Percentiles rank a stretch among this genome's conserved stretches.
phyloP scores from a whole-genome alignment of 257 asterid genomes.

The Solanum lignicaule region DNA sequence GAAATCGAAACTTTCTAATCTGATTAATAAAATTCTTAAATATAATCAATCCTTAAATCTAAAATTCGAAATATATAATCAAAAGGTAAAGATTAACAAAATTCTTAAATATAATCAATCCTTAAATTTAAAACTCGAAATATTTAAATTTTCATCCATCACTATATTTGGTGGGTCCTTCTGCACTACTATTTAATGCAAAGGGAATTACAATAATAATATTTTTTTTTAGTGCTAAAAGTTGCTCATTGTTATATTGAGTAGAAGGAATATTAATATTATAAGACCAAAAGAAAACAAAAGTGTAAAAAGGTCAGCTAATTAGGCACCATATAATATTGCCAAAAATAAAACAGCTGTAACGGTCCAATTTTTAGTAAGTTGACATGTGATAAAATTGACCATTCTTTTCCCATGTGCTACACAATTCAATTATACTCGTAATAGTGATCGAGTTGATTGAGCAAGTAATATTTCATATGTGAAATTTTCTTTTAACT shows the following conservation, averaged over 20 bases:
- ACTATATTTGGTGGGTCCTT: not conserved
- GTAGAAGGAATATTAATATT: not conserved
- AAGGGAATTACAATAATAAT: not conserved
- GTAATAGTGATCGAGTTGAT: not conserved
- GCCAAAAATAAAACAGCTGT: not conserved
- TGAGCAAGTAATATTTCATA: not conserved
- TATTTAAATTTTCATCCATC: not conserved
- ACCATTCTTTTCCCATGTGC: not conserved
- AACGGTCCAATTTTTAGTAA: not conserved
- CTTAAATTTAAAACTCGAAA: too few relatives aligned
- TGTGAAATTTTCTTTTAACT: not conserved
- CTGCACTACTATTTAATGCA: not conserved
- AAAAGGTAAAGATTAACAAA: too few relatives aligned
- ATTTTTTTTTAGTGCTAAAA: not conserved
- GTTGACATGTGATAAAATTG: not conserved
- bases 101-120: too few relatives aligned
- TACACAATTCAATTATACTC: not conserved
- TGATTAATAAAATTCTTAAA: too few relatives aligned
- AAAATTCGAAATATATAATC: too few relatives aligned
- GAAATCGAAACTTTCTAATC: too few relatives aligned
- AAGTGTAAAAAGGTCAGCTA: not conserved
- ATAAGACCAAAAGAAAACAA: not conserved
- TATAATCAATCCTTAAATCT: too few relatives aligned
- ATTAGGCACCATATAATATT: not conserved
- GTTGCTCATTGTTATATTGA: not conserved